These are phyloP conservation scores for Venturia carpophila DNA, from an alignment of 2,329 filamentous ascomycete genomes.

Conservation along the genomic window DNA sequence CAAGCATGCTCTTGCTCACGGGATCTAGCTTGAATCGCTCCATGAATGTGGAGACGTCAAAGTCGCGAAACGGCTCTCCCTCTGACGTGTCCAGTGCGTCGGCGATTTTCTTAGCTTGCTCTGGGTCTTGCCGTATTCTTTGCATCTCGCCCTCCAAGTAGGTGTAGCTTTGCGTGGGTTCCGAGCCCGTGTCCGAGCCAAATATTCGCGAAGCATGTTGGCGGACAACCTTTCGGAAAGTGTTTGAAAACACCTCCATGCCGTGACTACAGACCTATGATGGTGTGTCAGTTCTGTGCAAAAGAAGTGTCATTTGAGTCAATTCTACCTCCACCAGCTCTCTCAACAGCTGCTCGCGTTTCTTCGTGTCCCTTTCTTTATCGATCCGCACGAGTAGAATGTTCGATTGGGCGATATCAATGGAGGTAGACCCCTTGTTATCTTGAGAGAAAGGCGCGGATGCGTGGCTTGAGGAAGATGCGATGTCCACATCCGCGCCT, in stretches of 20 bases:
- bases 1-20: slow-evolving; percentile 77
- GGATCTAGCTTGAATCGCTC: slow-evolving; percentile 93
- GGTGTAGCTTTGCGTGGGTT: slow-evolving; percentile 74
- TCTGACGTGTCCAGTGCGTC: slow-evolving; percentile 86
- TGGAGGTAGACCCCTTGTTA: slow-evolving; percentile 59
- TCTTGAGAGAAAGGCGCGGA: slow-evolving; percentile 34
- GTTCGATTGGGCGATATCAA: slow-evolving; percentile 92
- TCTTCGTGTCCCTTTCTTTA: slow-evolving; percentile 81
- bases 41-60: slow-evolving; percentile 91
- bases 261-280: slow-evolving; percentile 54
- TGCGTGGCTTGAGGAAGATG: slow-evolving; percentile 45
- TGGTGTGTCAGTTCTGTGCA: not conserved
- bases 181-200: slow-evolving; percentile 59
- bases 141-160: slow-evolving; percentile 76
- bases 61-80: slow-evolving; percentile 90
- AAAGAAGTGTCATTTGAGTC: not conserved
- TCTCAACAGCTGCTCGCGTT: slow-evolving; percentile 87
- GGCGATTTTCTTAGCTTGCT: slow-evolving; percentile 84
- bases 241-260: slow-evolving; percentile 97
- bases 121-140: slow-evolving; percentile 71
- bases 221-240: slow-evolving; percentile 85
- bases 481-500: slow-evolving; percentile 27
- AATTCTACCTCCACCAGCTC: slow-evolving; percentile 78
- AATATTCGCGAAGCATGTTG: slow-evolving; percentile 91
- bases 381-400: slow-evolving; percentile 90